A percentile compares a stretch with the other conserved stretches of the same genome.
Conservation (phyloP, 352 stramenopile genomes). For the Phytopythium montanum region DNA sequence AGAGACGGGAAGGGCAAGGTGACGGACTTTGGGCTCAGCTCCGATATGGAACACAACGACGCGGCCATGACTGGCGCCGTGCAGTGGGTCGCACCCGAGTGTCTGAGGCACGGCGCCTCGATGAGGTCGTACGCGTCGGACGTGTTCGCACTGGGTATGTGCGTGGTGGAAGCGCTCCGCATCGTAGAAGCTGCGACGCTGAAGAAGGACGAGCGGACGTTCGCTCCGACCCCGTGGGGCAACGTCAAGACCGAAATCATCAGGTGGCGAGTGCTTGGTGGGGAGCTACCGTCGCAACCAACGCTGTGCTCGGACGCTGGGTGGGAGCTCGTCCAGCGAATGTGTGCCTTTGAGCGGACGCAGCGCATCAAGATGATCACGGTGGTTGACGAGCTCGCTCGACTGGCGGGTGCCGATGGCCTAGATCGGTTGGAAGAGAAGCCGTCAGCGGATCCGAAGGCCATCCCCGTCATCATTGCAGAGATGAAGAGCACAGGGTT, state of each 20-base stretch:
- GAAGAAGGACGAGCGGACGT: neutral
- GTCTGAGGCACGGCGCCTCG: too few relatives aligned
- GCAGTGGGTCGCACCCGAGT: constrained; percentile 17
- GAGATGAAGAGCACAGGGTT: too few relatives aligned
- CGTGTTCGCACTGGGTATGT: constrained; percentile 18
- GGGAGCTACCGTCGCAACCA: too few relatives aligned
- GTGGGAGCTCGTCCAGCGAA: too few relatives aligned
- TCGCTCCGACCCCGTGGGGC: neutral
- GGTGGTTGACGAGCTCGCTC: too few relatives aligned
- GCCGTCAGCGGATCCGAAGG: too few relatives aligned
- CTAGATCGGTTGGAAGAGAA: too few relatives aligned
- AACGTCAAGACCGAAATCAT: neutral
- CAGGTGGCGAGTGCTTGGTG: neutral
- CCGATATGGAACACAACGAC: neutral
- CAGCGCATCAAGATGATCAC: too few relatives aligned
- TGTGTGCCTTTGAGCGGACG: too few relatives aligned
- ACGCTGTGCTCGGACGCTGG: too few relatives aligned
- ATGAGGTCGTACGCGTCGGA: constrained; percentile 7
- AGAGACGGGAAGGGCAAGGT: constrained; percentile 26
- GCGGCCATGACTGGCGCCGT: constrained; percentile 8
- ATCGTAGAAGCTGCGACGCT: neutral
- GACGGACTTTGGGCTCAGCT: constrained; percentile 25
- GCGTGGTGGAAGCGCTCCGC: constrained; percentile 12
- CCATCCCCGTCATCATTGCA: too few relatives aligned
- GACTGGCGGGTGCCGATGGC: too few relatives aligned